phyloP scores from a whole-genome alignment of 495 filamentous ascomycete genomes.

The Trichoderma virens region DNA sequence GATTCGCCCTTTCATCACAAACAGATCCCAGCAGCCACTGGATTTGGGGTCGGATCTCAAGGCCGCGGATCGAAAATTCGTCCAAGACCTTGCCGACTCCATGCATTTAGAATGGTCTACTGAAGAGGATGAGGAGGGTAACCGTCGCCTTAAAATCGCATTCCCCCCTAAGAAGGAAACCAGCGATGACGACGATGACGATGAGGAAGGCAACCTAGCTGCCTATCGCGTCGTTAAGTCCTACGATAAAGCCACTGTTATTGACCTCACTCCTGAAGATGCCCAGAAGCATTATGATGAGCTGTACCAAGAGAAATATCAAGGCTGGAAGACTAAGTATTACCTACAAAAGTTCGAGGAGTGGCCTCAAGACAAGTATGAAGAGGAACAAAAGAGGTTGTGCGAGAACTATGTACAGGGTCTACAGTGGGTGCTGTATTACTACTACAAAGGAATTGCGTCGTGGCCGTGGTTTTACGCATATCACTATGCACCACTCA shows the following conservation, averaged over 20 bases:
- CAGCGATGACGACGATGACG: slow-evolving; percentile 53
- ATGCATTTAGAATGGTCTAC: slow-evolving; percentile 78
- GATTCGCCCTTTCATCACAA: slow-evolving; percentile 73
- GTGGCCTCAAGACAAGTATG: slow-evolving; percentile 71
- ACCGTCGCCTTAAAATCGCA: slow-evolving; percentile 69
- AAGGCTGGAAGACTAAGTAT: slow-evolving; percentile 87
- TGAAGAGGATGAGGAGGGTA: slow-evolving; percentile 66
- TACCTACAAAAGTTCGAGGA: slow-evolving; percentile 77
- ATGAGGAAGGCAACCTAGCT: slow-evolving; percentile 80
- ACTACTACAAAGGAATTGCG: slow-evolving; percentile 94
- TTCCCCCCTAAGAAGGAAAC: slow-evolving; percentile 50
- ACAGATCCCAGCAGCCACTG: slow-evolving; percentile 44
- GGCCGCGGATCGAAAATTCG: slow-evolving; percentile 84
- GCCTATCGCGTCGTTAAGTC: slow-evolving; percentile 74
- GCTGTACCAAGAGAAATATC: slow-evolving; percentile 81
- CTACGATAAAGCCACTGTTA: slow-evolving; percentile 81
- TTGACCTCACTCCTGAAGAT: slow-evolving; percentile 73
- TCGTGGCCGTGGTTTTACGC: slow-evolving; percentile 98
- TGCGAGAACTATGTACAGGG: slow-evolving; percentile 97
- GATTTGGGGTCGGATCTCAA: slow-evolving; percentile 68
- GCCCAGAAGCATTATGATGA: slow-evolving; percentile 66
- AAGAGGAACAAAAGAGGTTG: slow-evolving; percentile 72
- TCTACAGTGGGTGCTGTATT: slow-evolving; percentile 95
- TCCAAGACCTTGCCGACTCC: slow-evolving; percentile 76
- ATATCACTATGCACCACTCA: slow-evolving; percentile 98